Base-by-base conservation (phyloP, 129 eudicot species). In the Logfia minima region DNA sequence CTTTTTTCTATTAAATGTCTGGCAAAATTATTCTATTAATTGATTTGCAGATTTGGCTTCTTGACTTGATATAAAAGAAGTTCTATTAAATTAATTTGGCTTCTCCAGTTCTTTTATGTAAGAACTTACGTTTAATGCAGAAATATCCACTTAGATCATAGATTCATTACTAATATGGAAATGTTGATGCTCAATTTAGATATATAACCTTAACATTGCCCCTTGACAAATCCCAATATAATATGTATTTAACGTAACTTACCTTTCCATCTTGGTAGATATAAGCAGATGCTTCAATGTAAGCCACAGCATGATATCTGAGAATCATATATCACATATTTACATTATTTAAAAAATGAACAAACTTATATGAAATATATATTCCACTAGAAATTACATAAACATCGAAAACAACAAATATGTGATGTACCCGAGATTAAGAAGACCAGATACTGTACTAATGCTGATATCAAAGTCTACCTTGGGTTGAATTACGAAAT, bases 191-290 rank as follows among this genome's bases (percentile, higher is more conserved):
- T 35, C 8, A 35, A 35, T 35, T 35, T 35, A 35, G 41, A 32
- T 32, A 32, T 32, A 32, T 32, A 32, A 32, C 35, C 35, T 32
- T 32, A 32, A 32, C 35, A 32, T 3, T 32, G 35, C 35, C 35
- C 6, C 35, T 32, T 32, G 35, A 32, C 35, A 32, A 35, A 35
- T 35, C 41, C 41, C 41, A 35, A 35, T 41, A 41, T 41, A 41
- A 41, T 41, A 41, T 8, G 13, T 48, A 48, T 3, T 48, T 14
- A 11, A 48, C 3, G 53, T 45, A 45, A 45, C 2, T 45, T 68
- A 91, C 99, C 97, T 91, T 94, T 82, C 97, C 99, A 75, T 94
- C 97, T 86, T 94, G 98, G 85, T 94, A 94, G 76, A 94, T 94
- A 84, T 89, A 89, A 62, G 98, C 98, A 66, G 97, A 89, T 43